Evolutionary conservation across 129 eudicot genomes (phyloP), one percentile per base, ranked within the genome.

Genomic region (Deinandra increscens): DNA sequence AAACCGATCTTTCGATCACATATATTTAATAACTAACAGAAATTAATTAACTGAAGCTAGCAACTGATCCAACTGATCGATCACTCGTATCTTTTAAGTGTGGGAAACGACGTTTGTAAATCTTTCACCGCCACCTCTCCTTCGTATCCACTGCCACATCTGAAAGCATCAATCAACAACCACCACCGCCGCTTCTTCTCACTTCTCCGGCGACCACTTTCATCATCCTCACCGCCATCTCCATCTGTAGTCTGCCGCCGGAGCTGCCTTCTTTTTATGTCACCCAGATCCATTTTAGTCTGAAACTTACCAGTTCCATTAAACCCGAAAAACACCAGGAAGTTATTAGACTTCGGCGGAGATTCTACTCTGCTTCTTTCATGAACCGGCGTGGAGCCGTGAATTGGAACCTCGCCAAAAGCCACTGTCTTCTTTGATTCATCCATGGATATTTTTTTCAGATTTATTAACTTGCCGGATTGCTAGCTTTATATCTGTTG

Each of bases 181-280:
- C 79, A 56, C 74, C 74, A 67, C 34, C 74, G 13, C 34, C 74
- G 13, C 42, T 67, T 75, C 53, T 34, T 60, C 39, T 42, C 18
- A 20, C 55, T 19, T 38, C 71, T 73, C 69, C 42, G 60, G 38
- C 54, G 41, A 22, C 19, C 43, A 22, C 34, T 13, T 65, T 19
- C 48, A 38, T 42, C 70, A 36, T 36, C 39, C 6, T 46, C 72
- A 18, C 51, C 38, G 10, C 23, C 64, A 1, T 50, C 77, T 0
- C 33, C 15, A n/a, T 22, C 60, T 13, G 39, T 7, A 5, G 15
- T 15, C 55, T 75, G 85, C 18, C n/a, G 79, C 48, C 68, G 50
- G 12, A 54, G 39, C 51, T 73, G 86, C 84, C 95, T 78, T 46
- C n/a, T 77, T 77, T 74, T 82, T 13, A 87, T 77, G 33, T 87